phyloP scores from a whole-genome alignment of 2,329 filamentous ascomycete species.

The Chrysoporthe deuterocubensis region DNA sequence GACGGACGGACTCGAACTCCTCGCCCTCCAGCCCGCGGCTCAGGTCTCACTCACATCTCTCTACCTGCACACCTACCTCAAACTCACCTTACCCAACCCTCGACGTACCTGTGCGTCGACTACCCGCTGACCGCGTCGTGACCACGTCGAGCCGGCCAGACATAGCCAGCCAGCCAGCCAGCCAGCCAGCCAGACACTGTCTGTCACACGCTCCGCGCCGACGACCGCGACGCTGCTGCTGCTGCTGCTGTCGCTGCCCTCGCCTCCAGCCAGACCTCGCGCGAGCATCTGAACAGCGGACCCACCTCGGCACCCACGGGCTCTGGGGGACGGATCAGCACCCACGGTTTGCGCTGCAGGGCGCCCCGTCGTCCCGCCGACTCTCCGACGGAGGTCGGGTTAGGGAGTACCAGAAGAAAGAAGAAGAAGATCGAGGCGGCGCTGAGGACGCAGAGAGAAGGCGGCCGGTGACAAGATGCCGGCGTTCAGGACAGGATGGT shows the following conservation, averaged over 20 bases:
- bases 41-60: slow-evolving; percentile 23
- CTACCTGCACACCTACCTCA: background rate
- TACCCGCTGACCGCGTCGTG: background rate
- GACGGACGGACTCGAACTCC: slow-evolving; percentile 6
- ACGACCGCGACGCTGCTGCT: background rate
- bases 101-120: slow-evolving; percentile 1
- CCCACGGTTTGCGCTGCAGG: slow-evolving; percentile 22
- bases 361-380: slow-evolving; percentile 27
- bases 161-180: too few species aligned
- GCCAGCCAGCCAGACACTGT: background rate
- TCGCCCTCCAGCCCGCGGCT: slow-evolving; percentile 25
- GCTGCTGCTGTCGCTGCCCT: background rate
- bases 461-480: slow-evolving; percentile 20
- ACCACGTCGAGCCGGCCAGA: background rate
- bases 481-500: slow-evolving; percentile 53
- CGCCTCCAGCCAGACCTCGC: slow-evolving; percentile 20
- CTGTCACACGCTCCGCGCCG: slow-evolving; percentile 1
- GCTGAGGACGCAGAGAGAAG: background rate
- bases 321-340: slow-evolving; percentile 10
- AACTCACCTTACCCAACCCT: slow-evolving; percentile 10
- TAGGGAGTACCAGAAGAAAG: slow-evolving; percentile 12
- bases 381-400: slow-evolving; percentile 29
- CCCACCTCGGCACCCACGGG: background rate
- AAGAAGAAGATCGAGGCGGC: background rate
- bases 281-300: background rate